Base-by-base conservation (phyloP, 108 stramenopile genomes). In the Nitzschia sp. region DNA sequence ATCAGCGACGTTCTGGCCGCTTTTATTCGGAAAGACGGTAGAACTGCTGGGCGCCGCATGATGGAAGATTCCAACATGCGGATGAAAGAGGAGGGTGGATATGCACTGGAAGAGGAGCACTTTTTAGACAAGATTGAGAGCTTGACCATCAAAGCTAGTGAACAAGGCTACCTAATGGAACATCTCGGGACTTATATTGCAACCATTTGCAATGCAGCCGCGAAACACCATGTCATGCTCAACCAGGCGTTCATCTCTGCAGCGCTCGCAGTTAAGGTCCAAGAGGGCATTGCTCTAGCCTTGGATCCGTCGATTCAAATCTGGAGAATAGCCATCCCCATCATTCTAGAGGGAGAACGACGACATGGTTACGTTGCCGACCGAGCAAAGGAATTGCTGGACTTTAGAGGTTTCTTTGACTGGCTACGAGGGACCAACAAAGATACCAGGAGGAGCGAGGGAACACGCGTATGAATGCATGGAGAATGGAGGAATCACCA, bases 211-310 rank as follows among this genome's bases (percentile, higher is more conserved):
- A 53, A 80, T 30, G 78, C 75, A 9, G 86, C 86, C 1, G 45
- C 77, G 9, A 62, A 55, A 34, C 80, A 84, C 67, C 80, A 84
- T 55, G 76, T 87, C 15, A 66, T 73, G 71, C 63, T 87, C 36
- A 84, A 81, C 53, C 81, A 70, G 54, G 69, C 75, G 50, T 87
- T 87, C 67, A 76, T 87, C 25, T 78, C 76, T 17, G 69, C 76
- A 17, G 80, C 83, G 1, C 53, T 87, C 57, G 78, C 87, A 1
- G 70, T 85, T 27, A 83, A 83, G 57, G 84, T 88, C 15, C 80
- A 81, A 71, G 87, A 88, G 56, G 87, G 84, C 19, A 81, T 88
- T 38, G 87, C 79, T 4, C 45, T 83, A 30, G 78, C 81, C 27
- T 61, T 88, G 48, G 80, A 88, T 60, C 84, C 82, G 11, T 65